phyloP scores from a whole-genome alignment of 805 yeast genomes.

The Metschnikowia anglica region DNA sequence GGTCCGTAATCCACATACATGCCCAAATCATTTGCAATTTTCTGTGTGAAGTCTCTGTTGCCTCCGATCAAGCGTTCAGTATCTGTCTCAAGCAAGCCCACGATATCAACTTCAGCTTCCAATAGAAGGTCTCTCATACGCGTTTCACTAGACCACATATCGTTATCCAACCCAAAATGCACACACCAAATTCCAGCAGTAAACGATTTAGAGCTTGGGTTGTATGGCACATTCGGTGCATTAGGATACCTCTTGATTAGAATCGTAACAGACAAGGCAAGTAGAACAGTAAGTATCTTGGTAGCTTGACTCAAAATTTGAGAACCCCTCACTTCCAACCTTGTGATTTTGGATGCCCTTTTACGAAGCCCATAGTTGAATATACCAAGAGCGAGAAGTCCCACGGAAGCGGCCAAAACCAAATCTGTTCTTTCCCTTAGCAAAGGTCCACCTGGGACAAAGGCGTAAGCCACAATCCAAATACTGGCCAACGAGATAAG shows the following conservation, averaged over 20 bases:
- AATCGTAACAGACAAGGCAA: constrained; percentile 52
- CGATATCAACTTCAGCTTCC: constrained; percentile 87
- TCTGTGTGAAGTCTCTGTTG: constrained; percentile 89
- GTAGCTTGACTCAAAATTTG: constrained; percentile 24
- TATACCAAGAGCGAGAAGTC: constrained; percentile 54
- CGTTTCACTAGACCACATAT: constrained; percentile 95
- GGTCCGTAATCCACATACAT: constrained; percentile 98
- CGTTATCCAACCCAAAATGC: constrained; percentile 95
- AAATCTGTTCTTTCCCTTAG: constrained; percentile 87
- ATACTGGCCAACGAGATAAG: constrained; percentile 76
- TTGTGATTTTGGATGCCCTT: constrained; percentile 23
- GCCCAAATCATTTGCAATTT: constrained; percentile 85
- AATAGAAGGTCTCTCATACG: constrained; percentile 80
- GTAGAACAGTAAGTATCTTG: constrained; percentile 42
- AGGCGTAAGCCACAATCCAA: constrained; percentile 98
- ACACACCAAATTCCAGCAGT: constrained; percentile 99
- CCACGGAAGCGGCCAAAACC: constrained; percentile 58
- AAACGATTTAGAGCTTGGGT: constrained; percentile 57
- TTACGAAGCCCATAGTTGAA: constrained; percentile 34
- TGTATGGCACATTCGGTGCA: constrained; percentile 55
- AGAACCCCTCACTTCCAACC: constrained; percentile 22
- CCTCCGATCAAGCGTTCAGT: constrained; percentile 95
- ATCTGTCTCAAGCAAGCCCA: constrained; percentile 89
- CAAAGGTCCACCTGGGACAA: constrained; percentile 90
- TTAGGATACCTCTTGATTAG: constrained; percentile 64